Evolutionary conservation across 768 basidiomycete genomes (phyloP), one percentile per base, ranked within the genome.

Genomic region (Kwoniella dendrophila): DNA sequence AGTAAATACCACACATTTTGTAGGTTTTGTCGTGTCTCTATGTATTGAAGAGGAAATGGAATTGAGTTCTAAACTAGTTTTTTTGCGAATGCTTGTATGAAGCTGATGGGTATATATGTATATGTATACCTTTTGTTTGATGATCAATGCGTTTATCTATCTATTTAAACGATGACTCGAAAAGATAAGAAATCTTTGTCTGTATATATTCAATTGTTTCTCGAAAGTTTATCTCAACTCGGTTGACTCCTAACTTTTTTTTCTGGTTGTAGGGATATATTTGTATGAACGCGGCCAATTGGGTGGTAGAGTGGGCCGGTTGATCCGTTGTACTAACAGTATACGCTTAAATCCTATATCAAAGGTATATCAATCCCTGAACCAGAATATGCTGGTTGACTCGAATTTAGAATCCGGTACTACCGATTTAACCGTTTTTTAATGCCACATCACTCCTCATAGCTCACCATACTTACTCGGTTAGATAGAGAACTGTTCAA

Each of bases 1-100:
- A 90, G 67, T 93, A 82, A 72, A 97, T 96, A 69, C 93, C 93
- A 77, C 93, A 97, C 93, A 97, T 97, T 45, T 26, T 70, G 61
- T 24, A 8, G 54, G 18, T 30, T 11, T 27, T 27, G 29, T 45
- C 33, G 12, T 22, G 7, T 10, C 24, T 30, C 34, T 36, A 27
- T 14, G 49, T 24, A 24, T 22, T 43, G 48, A 64, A 18, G n/a
- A 44, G 24, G 12, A 36, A 24, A 27, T 11, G 20, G 18, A 16
- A 29, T 27, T 45, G 14, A 7, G 8, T 12, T 18, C 26, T n/a
- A 16, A 27, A 4, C 22, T 50, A 6, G 7, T 47, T 22, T n/a
- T n/a, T n/a, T 38, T 18, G 36, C 36, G 32, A 33, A 27, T 29
- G 32, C 12, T 29, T 24, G 20, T 11, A 20, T 11, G 43, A 44